Percentiles rank a stretch among this genome's conserved stretches.
Conservation (phyloP, 2,329 filamentous ascomycete genomes). For the Calonectria montana region DNA sequence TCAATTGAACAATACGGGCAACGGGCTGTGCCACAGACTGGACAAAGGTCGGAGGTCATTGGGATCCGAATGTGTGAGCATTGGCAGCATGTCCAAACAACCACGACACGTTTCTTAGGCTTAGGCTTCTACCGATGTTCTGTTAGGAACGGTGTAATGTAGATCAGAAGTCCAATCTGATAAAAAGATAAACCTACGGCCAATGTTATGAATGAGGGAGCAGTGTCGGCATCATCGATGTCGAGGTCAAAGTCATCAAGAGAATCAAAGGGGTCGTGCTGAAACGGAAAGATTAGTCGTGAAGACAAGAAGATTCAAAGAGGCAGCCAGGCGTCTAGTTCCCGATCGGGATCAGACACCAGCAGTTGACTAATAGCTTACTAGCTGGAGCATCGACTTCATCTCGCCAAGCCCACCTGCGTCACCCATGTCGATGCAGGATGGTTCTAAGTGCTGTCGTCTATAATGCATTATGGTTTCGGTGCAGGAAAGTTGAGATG, state of each 20-base stretch:
- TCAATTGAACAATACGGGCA: background rate
- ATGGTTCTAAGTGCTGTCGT: background rate
- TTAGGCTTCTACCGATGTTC: background rate
- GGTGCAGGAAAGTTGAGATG: too few species aligned
- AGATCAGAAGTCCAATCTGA: too few species aligned
- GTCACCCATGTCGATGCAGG: background rate
- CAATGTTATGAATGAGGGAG: background rate
- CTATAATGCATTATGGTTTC: background rate
- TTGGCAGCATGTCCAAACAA: background rate
- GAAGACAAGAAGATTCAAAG: too few species aligned
- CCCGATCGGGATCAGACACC: background rate
- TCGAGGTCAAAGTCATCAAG: background rate
- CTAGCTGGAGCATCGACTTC: background rate
- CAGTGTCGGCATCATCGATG: background rate
- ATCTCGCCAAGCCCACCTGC: background rate
- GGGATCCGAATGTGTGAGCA: background rate
- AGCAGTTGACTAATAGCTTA: background rate
- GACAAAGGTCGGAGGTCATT: background rate
- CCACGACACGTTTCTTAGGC: background rate
- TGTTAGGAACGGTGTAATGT: too few species aligned
- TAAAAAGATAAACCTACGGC: background rate
- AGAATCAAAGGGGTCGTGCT: background rate
- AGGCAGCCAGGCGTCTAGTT: background rate
- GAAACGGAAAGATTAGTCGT: background rate
- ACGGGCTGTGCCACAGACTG: fast-evolving